Percentiles rank a stretch among this genome's conserved stretches.
Evolutionary conservation across 768 basidiomycete species (phyloP).

Genomic region (Boletus rubescentipes): DNA sequence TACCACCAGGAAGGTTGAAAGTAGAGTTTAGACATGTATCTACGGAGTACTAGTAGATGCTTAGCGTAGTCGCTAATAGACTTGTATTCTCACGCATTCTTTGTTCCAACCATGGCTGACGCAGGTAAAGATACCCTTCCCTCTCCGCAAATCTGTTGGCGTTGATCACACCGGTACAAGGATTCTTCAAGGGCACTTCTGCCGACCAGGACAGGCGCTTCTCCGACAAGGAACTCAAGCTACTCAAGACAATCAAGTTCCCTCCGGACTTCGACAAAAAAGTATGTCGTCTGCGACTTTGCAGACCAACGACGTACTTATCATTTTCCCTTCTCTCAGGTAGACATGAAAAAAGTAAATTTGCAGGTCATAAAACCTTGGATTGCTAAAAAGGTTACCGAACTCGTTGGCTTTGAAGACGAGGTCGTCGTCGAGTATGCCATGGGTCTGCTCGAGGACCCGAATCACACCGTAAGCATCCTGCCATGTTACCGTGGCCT

Average conservation of each 20-base stretch:
- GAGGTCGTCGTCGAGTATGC: constrained; percentile 97
- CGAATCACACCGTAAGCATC: constrained; percentile 68
- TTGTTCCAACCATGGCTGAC: constrained; percentile 50
- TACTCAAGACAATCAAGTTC: constrained; percentile 89
- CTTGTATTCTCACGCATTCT: constrained; percentile 22
- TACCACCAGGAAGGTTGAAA: constrained; percentile 21
- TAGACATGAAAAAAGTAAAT: constrained; percentile 96
- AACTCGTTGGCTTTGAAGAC: constrained; percentile 92
- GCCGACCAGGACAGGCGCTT: constrained; percentile 91
- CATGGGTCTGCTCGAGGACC: constrained; percentile 90
- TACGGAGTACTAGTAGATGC: no score
- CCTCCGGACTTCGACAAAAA: constrained; percentile 88
- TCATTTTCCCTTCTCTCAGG: constrained; percentile 40
- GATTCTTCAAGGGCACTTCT: constrained; percentile 89
- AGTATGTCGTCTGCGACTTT: constrained; percentile 36
- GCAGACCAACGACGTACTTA: neutral
- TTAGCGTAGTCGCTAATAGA: neutral
- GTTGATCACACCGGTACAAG: constrained; percentile 35
- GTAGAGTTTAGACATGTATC: constrained; percentile 28
- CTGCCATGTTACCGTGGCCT: no score
- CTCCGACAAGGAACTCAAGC: constrained; percentile 90
- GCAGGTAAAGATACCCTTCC: constrained; percentile 39
- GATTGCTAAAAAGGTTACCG: constrained; percentile 91
- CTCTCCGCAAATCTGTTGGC: no score
- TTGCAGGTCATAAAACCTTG: constrained; percentile 89